These are phyloP conservation scores for Pseudohyphozyma bogoriensis DNA, from an alignment of 768 basidiomycete species.

Conservation along the genomic window DNA sequence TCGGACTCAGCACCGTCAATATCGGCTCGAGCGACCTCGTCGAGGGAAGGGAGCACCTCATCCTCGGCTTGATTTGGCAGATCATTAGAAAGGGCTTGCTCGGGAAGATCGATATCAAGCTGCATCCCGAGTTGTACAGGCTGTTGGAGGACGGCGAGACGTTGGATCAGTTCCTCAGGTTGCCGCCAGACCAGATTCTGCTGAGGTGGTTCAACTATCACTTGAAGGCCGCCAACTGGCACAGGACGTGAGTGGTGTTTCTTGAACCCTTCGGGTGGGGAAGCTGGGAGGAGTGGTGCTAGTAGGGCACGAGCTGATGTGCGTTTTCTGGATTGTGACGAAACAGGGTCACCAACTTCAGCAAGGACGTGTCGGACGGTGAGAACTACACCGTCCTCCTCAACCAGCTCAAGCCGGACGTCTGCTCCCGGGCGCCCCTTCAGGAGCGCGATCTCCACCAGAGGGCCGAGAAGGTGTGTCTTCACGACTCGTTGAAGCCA, in stretches of 20 bases:
- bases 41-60: constrained; percentile 89
- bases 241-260: constrained; percentile 52
- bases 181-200: constrained; percentile 94
- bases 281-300: not conserved
- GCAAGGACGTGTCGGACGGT: constrained; percentile 89
- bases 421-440: constrained; percentile 82
- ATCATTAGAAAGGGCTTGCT: constrained; percentile 88
- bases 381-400: constrained; percentile 96
- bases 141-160: constrained; percentile 96
- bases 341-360: constrained; percentile 86
- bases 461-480: constrained; percentile 67
- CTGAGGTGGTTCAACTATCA: constrained; percentile 99
- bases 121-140: constrained; percentile 92
- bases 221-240: constrained; percentile 87
- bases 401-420: constrained; percentile 86
- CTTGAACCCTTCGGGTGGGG: not conserved
- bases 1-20: constrained; percentile 97
- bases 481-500: not conserved
- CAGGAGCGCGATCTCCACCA: constrained; percentile 70
- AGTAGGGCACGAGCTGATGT: not conserved
- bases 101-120: constrained; percentile 91
- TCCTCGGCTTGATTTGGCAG: constrained; percentile 97
- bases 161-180: constrained; percentile 79
- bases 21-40: constrained; percentile 87
- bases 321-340: not conserved